Percentiles rank a stretch among this genome's conserved stretches.
These are phyloP conservation scores for Termitomyces sp. DNA, from an alignment of 768 basidiomycete species.

Conservation along the genomic window DNA sequence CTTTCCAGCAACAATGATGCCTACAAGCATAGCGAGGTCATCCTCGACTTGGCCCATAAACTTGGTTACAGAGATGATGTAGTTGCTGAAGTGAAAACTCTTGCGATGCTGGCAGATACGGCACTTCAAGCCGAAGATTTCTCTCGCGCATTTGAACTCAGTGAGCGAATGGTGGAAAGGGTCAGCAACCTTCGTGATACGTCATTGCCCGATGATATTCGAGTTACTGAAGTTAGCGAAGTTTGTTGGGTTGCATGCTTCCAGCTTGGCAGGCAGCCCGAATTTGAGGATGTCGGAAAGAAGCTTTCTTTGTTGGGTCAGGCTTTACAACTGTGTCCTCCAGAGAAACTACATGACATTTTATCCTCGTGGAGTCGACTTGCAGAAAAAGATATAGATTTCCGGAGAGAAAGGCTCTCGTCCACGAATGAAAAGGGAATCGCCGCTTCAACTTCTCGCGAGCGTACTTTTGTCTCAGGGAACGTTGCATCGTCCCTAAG, in stretches of 20 bases:
- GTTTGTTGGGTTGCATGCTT: constrained; percentile 91
- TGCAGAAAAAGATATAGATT: constrained; percentile 61
- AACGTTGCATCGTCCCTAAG: constrained; percentile 53
- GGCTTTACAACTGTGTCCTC: constrained; percentile 83
- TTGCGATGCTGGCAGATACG: constrained; percentile 89
- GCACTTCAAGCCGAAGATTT: constrained; percentile 85
- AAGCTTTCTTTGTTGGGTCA: constrained; percentile 73
- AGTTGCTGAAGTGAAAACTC: constrained; percentile 75
- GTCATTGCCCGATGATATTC: constrained; percentile 31
- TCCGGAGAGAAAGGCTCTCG: constrained; percentile 40
- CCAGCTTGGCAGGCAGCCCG: constrained; percentile 80
- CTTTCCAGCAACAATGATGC: constrained; percentile 83
- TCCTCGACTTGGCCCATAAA: constrained; percentile 87
- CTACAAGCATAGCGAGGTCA: constrained; percentile 88
- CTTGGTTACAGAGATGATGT: constrained; percentile 75
- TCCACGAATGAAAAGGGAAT: constrained; percentile 25
- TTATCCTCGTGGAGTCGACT: constrained; percentile 73
- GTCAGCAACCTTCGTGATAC: constrained; percentile 46
- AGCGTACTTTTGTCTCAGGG: constrained; percentile 22
- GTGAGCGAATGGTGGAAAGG: constrained; percentile 65
- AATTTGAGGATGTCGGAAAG: constrained; percentile 63
- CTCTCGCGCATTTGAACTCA: constrained; percentile 64
- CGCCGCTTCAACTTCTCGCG: constrained; percentile 14
- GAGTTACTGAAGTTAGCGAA: constrained; percentile 60
- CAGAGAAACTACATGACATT: constrained; percentile 76